These are phyloP conservation scores for Gossypium longicalyx DNA, from an alignment of 345 rosid genomes.

Conservation along the genomic window DNA sequence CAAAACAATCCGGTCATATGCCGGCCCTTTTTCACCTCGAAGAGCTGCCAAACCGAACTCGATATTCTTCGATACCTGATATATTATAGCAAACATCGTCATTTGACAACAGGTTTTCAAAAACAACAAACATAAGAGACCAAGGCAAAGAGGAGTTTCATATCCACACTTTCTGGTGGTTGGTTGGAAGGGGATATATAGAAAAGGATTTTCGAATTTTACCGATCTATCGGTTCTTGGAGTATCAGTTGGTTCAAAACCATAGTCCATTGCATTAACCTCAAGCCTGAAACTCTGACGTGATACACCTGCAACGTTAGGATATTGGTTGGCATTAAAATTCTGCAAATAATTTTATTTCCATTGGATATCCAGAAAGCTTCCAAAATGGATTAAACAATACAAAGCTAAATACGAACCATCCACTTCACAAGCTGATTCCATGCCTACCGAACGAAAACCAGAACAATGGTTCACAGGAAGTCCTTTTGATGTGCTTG, in stretches of 20 bases:
- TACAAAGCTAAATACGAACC: constrained; percentile 37
- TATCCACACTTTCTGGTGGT: background rate
- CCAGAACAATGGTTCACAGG: constrained; percentile 97
- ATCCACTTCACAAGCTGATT: constrained; percentile 65
- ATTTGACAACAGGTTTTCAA: background rate
- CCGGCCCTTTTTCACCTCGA: constrained; percentile 68
- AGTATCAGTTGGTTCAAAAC: constrained; percentile 80
- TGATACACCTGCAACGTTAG: constrained; percentile 56
- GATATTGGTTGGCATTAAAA: background rate
- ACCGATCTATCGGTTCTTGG: constrained; percentile 97
- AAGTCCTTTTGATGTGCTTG: constrained; percentile 67
- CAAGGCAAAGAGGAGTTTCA: background rate
- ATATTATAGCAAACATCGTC: background rate
- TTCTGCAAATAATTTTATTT: background rate
- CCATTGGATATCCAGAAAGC: background rate
- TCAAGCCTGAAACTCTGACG: constrained; percentile 72
- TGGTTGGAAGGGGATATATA: background rate
- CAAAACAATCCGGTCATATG: constrained; percentile 81
- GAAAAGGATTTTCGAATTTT: constrained; percentile 19
- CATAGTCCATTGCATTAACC: constrained; percentile 79
- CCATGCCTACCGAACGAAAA: constrained; percentile 61
- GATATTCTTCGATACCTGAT: constrained; percentile 73
- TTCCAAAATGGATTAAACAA: background rate
- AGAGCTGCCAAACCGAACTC: constrained; percentile 86
- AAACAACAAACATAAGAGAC: background rate